Evolutionary conservation across 2,329 filamentous ascomycete genomes (phyloP).

Genomic region (Xylaria sp.): DNA sequence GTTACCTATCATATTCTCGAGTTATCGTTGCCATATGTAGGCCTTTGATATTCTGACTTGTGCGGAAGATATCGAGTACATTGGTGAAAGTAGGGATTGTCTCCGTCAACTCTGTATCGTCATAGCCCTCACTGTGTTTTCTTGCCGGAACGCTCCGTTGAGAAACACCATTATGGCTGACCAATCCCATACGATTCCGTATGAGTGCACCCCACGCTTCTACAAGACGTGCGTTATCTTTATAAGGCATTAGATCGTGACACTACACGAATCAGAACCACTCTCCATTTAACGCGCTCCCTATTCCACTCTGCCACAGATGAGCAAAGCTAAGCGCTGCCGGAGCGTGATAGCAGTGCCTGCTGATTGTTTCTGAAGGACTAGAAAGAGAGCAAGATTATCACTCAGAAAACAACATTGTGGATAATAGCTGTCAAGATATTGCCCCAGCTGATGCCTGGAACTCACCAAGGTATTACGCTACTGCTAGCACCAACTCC

Average conservation of each 20-base stretch:
- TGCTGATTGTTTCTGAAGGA: not conserved
- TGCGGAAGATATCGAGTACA: not conserved
- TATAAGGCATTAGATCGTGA: not conserved
- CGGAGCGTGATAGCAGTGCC: not conserved
- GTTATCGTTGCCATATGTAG: not conserved
- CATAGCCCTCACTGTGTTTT: not conserved
- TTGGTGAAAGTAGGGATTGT: not conserved
- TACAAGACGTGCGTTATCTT: not conserved
- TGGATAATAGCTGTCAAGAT: not conserved
- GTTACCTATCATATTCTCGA: not conserved
- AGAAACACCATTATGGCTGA: not conserved
- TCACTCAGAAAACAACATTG: too few relatives aligned
- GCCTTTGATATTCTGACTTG: not conserved
- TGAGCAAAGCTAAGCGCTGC: not conserved
- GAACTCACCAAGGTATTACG: not conserved
- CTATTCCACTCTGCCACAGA: not conserved
- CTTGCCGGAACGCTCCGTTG: not conserved
- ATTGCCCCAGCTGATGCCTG: not conserved
- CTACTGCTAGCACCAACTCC: conserved; percentile 3
- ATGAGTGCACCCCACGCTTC: not conserved
- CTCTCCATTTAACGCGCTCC: not conserved
- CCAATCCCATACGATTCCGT: not conserved
- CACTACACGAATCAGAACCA: not conserved
- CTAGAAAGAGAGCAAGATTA: not conserved
- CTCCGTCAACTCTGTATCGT: not conserved